These are phyloP conservation scores for Fraxinus greggii DNA, from an alignment of 305 asterid genomes.

Conservation along the genomic window DNA sequence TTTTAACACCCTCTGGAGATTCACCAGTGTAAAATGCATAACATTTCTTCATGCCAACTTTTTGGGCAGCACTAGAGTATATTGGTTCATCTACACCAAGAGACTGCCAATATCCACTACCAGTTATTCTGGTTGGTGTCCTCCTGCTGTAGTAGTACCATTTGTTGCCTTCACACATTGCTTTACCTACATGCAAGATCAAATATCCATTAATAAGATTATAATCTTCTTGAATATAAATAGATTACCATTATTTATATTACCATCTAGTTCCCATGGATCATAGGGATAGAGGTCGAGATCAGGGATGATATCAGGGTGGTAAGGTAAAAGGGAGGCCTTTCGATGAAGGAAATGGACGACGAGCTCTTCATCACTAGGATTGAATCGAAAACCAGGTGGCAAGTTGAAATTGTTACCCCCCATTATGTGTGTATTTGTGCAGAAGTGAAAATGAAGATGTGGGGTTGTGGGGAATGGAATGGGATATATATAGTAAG, in stretches of 20 bases:
- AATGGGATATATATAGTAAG: neutral
- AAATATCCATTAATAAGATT: neutral
- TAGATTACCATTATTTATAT: neutral
- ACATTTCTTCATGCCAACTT: conserved; percentile 61
- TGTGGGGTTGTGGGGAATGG: neutral
- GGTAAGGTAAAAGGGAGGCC: conserved; percentile 71
- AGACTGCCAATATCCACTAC: conserved; percentile 77
- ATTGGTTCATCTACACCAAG: conserved; percentile 76
- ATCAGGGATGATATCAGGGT: conserved; percentile 93
- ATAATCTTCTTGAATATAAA: neutral
- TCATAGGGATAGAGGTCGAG: conserved; percentile 86
- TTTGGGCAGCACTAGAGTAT: conserved; percentile 44
- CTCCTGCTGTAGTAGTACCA: conserved; percentile 93
- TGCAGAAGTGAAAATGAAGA: neutral
- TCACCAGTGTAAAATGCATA: conserved; percentile 68
- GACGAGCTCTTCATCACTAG: conserved; percentile 86
- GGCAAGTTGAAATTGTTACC: conserved; percentile 68
- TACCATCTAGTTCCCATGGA: conserved; percentile 93
- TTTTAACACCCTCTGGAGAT: conserved; percentile 48
- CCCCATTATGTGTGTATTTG: conserved; percentile 38
- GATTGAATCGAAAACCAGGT: conserved; percentile 85
- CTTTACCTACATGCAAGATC: conserved; percentile 59
- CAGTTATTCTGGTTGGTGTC: conserved; percentile 57
- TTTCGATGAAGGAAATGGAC: conserved; percentile 95
- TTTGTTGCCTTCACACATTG: conserved; percentile 87